Conservation (phyloP, 441 rosid genomes). For the Adansonia grandidieri region DNA sequence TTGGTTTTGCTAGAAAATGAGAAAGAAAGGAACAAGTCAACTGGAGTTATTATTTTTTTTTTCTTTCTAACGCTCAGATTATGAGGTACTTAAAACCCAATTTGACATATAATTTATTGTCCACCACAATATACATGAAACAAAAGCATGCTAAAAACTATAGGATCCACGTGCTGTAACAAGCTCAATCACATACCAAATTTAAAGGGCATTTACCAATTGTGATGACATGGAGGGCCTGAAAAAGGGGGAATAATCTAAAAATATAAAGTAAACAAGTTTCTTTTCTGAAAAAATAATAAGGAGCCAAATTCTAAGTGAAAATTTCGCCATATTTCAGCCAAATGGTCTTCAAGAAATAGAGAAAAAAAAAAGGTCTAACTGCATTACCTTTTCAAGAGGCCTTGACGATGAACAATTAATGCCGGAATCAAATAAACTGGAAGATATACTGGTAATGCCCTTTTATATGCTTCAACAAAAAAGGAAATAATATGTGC, state of each 20-base stretch:
- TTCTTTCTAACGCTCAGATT: not conserved
- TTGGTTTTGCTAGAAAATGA: not conserved
- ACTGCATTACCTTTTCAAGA: conserved; percentile 61
- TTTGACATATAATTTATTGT: not conserved
- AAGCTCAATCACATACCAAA: conserved; percentile 5
- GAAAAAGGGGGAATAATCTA: not conserved
- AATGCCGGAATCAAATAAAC: conserved; percentile 90
- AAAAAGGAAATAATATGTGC: conserved; percentile 64
- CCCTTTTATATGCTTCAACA: conserved; percentile 79
- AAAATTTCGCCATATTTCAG: not conserved
- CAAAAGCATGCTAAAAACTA: not conserved
- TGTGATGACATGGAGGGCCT: not conserved
- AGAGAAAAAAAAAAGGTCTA: not conserved
- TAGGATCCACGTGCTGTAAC: not conserved
- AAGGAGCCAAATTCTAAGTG: not conserved
- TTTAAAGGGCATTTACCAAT: conserved; percentile 16
- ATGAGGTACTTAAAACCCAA: conserved; percentile 5
- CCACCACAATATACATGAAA: not conserved
- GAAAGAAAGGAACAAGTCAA: not conserved
- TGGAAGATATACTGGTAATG: conserved; percentile 87
- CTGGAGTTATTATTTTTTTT: not conserved
- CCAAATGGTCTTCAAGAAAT: conserved; percentile 1
- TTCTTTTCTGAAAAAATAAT: not conserved
- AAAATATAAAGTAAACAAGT: not conserved
- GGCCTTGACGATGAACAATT: conserved; percentile 89